Base-by-base conservation (phyloP, 1,284 basidiomycete genomes). In the Volvariella surrecta region DNA sequence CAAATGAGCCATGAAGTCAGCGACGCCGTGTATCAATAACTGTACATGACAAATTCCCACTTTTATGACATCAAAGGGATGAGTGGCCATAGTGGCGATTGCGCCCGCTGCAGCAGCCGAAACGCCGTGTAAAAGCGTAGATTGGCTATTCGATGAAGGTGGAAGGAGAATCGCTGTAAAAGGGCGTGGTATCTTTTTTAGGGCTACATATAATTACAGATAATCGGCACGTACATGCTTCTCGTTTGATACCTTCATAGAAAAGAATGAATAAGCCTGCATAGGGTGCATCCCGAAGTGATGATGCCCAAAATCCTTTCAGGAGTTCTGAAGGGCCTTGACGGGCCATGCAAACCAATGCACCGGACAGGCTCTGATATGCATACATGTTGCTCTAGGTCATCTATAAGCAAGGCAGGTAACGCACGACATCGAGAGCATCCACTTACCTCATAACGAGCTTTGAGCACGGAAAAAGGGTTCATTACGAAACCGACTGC, bases 401-500 rank as follows among this genome's bases (percentile, higher is more conserved):
- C 42, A 45, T 44, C 39, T 32, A 32, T 15, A 28, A n/a, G 24
- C 19, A 18, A 16, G 30, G 28, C 3, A 34, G 22, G 20, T 15
- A 17, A 6, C 7, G 17, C 9, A 39, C 17, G 13, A 20, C 11
- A 19, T 13, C 10, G 17, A 16, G 37, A 16, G 19, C 7, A 19
- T 16, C 21, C 10, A 62, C 81, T 39, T 45, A 86, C 93, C 77
- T 99, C 95, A 51, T 87, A 96, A 10, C 95, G 77, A 17, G 95
- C 90, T 64, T 99, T 99, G 45, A 99, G 67, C 10, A 99, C 82
- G 0, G 95, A 90, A 52, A 99, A 82, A 0, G 95, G 96, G 58
- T 95, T 98, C 47, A 99, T 58, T 0, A 94, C 50, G 54, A 97
- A 85, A 0, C 95, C 95, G 1, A 98, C 89, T 0, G 70, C 71